phyloP scores from a whole-genome alignment of 805 yeast species.

The Candida vaughaniae region DNA sequence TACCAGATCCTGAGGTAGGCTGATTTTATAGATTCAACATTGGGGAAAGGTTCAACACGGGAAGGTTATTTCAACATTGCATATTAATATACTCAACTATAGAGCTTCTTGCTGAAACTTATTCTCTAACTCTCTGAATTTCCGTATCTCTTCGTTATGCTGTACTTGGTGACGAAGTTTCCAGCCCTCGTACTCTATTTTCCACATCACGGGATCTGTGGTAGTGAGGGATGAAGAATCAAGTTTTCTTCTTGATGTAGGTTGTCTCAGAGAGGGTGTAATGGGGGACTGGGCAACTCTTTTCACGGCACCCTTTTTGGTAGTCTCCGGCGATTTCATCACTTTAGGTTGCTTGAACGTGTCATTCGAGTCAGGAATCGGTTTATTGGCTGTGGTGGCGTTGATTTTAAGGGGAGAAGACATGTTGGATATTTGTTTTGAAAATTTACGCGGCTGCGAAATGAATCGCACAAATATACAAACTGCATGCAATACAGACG shows the following conservation, averaged over 20 bases:
- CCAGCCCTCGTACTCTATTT: constrained; percentile 34
- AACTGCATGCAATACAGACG: too few relatives aligned
- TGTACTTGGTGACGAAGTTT: constrained; percentile 21
- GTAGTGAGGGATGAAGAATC: constrained; percentile 2
- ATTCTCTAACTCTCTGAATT: constrained; percentile 31
- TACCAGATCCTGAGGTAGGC: constrained; percentile 33
- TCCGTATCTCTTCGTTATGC: constrained; percentile 21
- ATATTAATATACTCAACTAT: not conserved
- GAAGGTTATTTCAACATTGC: not conserved
- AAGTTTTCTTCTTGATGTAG: constrained; percentile 19
- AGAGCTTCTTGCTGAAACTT: not conserved
- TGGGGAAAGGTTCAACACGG: not conserved
- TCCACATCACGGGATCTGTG: constrained; percentile 11
- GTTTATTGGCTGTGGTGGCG: not conserved
- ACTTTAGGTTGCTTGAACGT: not conserved
- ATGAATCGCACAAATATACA: not conserved
- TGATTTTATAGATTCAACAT: not conserved
- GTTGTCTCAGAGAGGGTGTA: constrained; percentile 24
- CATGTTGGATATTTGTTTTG: not conserved
- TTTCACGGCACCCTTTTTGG: constrained; percentile 13
- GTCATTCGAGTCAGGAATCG: not conserved
- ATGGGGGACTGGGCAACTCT: constrained; percentile 39
- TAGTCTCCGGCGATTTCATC: not conserved
- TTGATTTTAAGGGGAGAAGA: not conserved
- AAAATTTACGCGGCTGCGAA: not conserved